phyloP scores from a whole-genome alignment of 1,284 basidiomycete species.

The Vanrija sp. region DNA sequence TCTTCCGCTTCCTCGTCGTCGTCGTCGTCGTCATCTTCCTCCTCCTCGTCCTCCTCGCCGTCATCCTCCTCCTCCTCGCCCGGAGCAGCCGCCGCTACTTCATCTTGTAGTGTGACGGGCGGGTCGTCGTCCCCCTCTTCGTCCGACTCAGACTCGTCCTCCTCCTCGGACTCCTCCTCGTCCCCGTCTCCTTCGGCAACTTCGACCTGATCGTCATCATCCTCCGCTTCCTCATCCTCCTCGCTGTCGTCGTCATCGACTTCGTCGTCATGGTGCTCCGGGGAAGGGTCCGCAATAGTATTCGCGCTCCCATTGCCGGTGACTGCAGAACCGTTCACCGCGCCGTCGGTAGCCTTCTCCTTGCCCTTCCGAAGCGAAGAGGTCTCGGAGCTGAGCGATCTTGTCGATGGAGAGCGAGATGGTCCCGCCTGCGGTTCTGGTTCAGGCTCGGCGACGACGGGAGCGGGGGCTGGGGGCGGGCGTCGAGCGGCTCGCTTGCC shows the following conservation, averaged over 20 bases:
- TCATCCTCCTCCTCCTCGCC: constrained; percentile 52
- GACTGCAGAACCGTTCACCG: neutral
- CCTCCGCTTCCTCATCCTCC: neutral
- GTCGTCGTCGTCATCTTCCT: constrained; percentile 13
- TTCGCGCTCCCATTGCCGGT: neutral
- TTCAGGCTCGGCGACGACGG: neutral
- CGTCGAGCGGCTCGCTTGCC: neutral
- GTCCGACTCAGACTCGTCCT: too few species aligned
- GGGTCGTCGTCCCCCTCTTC: constrained; percentile 56
- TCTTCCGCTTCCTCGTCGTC: constrained; percentile 2
- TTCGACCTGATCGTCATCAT: neutral
- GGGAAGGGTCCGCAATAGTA: neutral
- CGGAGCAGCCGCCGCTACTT: constrained; percentile 56
- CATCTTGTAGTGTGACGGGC: constrained; percentile 14
- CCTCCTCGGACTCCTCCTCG: constrained; percentile 57
- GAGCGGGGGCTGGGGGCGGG: neutral
- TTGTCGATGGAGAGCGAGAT: constrained; percentile 4
- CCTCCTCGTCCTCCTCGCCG: constrained; percentile 12
- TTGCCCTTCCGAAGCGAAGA: constrained; percentile 12
- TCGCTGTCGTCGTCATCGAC: neutral
- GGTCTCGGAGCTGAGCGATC: neutral
- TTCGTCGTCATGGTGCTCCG: neutral
- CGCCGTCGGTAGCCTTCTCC: constrained; percentile 5
- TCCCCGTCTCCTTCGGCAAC: constrained; percentile 25
- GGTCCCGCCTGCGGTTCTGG: constrained; percentile 9